Conservation (phyloP, 345 rosid species). For the Carallia brachiata region DNA sequence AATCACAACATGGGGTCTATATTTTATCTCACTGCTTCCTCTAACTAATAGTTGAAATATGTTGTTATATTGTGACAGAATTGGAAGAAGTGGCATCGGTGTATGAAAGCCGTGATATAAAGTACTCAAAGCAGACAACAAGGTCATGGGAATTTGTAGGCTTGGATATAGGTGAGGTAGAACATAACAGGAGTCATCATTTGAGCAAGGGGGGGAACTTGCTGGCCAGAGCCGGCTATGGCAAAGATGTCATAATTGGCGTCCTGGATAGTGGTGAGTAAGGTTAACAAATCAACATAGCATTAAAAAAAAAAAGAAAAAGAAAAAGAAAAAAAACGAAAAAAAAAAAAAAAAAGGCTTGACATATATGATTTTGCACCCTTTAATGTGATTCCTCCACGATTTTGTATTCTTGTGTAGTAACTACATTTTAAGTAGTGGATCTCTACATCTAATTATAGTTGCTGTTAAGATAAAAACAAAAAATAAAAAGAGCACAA, state of each 20-base stretch:
- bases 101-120: slow-evolving; percentile 38
- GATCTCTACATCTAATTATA: neutral
- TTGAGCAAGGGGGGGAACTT: slow-evolving; percentile 18
- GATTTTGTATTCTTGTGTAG: neutral
- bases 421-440: neutral
- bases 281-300: neutral
- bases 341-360: too few relatives aligned
- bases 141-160: slow-evolving; percentile 90
- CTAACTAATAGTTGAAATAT: neutral
- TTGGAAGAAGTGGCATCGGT: slow-evolving; percentile 62
- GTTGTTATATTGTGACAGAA: slow-evolving; percentile 31
- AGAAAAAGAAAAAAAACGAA: too few relatives aligned
- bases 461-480: too few relatives aligned
- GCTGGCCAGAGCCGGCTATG: slow-evolving; percentile 49
- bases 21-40: neutral
- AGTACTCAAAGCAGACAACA: slow-evolving; percentile 64
- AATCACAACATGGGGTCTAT: neutral
- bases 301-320: neutral
- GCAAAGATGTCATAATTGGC: slow-evolving; percentile 65
- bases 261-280: slow-evolving; percentile 68
- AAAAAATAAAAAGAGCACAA: too few relatives aligned
- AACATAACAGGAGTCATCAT: neutral
- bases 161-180: slow-evolving; percentile 30
- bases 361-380: too few relatives aligned
- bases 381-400: too few relatives aligned